Conservation (phyloP, 345 rosid genomes). For the Arabidopsis thaliana region DNA sequence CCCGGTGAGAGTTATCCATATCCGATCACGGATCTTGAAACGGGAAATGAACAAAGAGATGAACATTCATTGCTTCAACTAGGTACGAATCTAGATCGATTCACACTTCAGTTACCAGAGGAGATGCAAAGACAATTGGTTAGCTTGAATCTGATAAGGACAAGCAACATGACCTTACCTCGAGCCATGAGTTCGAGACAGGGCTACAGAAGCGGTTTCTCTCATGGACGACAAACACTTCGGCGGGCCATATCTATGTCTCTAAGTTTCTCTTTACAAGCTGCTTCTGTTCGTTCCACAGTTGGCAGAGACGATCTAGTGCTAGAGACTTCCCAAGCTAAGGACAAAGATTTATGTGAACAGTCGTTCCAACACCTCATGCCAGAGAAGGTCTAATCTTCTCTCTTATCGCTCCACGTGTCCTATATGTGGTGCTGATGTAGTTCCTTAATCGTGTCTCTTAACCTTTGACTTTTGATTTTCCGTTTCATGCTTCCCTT, state of each 20-base stretch:
- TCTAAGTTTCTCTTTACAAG: too few species aligned
- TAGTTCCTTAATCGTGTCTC: constrained; percentile 33
- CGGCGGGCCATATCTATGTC: too few species aligned
- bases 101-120: constrained; percentile 67
- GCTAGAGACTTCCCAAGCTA: too few species aligned
- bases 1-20: constrained; percentile 20
- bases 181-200: constrained; percentile 59
- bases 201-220: constrained; percentile 50
- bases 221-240: constrained; percentile 8
- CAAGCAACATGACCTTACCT: constrained; percentile 59
- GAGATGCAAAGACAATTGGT: constrained; percentile 54
- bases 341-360: too few species aligned
- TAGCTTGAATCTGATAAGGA: constrained; percentile 40
- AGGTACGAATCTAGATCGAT: constrained; percentile 63
- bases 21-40: constrained; percentile 36
- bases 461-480: constrained; percentile 7
- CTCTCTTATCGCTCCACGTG: constrained; percentile 58
- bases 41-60: background rate
- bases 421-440: constrained; percentile 75
- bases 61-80: constrained; percentile 61
- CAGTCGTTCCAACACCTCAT: background rate
- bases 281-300: too few species aligned
- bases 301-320: too few species aligned
- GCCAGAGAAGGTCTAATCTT: constrained; percentile 42
- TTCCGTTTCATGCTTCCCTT: background rate